Evolutionary conservation across 2,329 filamentous ascomycete genomes (phyloP).

Genomic region (Samsoniella hepiali): DNA sequence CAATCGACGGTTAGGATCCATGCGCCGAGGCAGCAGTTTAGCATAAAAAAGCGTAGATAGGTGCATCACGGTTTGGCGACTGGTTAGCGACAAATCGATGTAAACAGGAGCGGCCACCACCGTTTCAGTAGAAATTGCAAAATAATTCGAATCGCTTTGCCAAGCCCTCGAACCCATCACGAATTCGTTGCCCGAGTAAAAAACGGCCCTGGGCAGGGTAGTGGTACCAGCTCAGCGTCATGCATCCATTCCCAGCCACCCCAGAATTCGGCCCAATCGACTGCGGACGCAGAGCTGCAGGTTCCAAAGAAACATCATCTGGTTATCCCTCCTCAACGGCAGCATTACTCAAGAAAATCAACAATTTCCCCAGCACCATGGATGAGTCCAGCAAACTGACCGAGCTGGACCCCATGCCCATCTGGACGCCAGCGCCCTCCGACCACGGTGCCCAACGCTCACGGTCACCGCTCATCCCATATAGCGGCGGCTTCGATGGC

Average conservation of each 20-base stretch:
- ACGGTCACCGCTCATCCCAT: conserved; percentile 1
- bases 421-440: conserved; percentile 5
- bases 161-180: too few species aligned
- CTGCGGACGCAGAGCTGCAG: background rate
- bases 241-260: conserved; percentile 13
- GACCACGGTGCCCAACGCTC: conserved; percentile 7
- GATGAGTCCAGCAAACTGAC: background rate
- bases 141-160: background rate
- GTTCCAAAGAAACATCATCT: background rate
- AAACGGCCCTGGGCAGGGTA: background rate
- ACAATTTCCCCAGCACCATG: background rate
- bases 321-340: background rate
- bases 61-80: background rate
- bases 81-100: background rate
- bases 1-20: conserved; percentile 51
- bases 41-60: conserved; percentile 36
- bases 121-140: too few species aligned
- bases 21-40: conserved; percentile 59
- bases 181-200: too few species aligned
- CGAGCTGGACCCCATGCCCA: conserved; percentile 11
- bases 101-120: too few species aligned
- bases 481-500: background rate
- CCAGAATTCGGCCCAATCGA: background rate
- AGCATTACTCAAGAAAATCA: background rate
- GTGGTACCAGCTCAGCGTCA: conserved; percentile 5